These are phyloP conservation scores for Heliosperma pusillum DNA, from an alignment of 148 eudicot species.

Conservation along the genomic window DNA sequence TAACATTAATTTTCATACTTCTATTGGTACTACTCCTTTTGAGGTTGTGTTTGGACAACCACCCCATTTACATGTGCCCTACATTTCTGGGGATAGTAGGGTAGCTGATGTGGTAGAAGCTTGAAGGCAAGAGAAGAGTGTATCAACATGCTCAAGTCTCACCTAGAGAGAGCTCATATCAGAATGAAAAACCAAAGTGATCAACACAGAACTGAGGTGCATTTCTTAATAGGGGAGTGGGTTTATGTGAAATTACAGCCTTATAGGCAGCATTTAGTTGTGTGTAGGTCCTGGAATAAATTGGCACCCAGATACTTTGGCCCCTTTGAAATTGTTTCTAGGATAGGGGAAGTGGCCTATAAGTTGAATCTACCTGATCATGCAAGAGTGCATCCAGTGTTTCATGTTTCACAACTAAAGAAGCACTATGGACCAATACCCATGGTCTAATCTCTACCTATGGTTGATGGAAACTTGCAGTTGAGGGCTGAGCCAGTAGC, in stretches of 20 bases:
- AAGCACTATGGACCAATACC: not conserved
- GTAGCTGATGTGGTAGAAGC: no score
- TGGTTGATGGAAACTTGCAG: no score
- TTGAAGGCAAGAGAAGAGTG: not conserved
- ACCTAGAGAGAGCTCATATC: not conserved
- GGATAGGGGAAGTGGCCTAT: no score
- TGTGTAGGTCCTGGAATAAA: no score
- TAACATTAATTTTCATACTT: no score
- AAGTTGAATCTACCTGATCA: not conserved
- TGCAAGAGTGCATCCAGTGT: not conserved
- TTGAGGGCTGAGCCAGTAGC: no score
- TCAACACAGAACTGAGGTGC: not conserved
- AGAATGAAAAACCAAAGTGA: no score
- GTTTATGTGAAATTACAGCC: constrained; percentile 15
- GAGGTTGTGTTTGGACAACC: not conserved
- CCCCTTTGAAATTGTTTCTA: no score
- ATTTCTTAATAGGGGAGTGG: not conserved
- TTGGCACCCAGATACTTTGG: no score
- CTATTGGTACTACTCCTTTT: constrained; percentile 6
- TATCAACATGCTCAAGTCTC: not conserved
- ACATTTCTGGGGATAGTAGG: no score
- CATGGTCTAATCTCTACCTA: not conserved
- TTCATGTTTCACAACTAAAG: constrained; percentile 19
- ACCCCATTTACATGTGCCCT: not conserved
- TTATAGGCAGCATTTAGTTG: no score